Percentiles rank a stretch among this genome's conserved stretches.
Evolutionary conservation across 2,329 filamentous ascomycete species (phyloP).

Genomic region (Xylariales sp.): DNA sequence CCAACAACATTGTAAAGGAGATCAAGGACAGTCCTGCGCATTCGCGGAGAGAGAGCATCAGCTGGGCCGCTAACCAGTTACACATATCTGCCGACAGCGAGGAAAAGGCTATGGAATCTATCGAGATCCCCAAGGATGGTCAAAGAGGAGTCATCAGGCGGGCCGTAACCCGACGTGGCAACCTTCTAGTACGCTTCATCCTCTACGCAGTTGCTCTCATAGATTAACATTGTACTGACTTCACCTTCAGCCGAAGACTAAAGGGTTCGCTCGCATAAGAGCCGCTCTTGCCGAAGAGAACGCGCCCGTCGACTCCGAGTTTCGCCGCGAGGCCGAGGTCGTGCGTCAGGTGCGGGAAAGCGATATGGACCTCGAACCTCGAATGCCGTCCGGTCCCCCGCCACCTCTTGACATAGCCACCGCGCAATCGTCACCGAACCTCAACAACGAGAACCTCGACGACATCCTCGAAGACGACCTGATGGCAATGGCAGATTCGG

Average conservation of each 20-base stretch:
- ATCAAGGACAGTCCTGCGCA: slow-evolving; percentile 35
- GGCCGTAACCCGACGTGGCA: slow-evolving; percentile 80
- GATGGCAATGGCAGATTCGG: slow-evolving; percentile 58
- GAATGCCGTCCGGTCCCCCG: slow-evolving; percentile 30
- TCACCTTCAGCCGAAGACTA: slow-evolving; percentile 75
- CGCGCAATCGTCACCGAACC: slow-evolving; percentile 63
- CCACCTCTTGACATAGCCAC: slow-evolving; percentile 45
- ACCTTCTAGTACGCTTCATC: slow-evolving; percentile 65
- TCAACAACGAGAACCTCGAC: slow-evolving; percentile 60
- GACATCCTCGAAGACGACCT: slow-evolving; percentile 67
- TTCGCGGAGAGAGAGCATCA: slow-evolving; percentile 79
- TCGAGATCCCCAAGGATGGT: slow-evolving; percentile 43
- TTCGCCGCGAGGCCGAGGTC: slow-evolving; percentile 87
- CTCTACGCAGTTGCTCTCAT: background rate
- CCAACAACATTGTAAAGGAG: slow-evolving; percentile 37
- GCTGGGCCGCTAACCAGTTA: slow-evolving; percentile 82
- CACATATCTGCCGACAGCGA: slow-evolving; percentile 80
- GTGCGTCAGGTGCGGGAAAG: slow-evolving; percentile 92
- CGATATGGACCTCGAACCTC: slow-evolving; percentile 60
- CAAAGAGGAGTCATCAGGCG: slow-evolving; percentile 75
- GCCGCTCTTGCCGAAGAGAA: slow-evolving; percentile 86
- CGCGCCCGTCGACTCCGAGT: slow-evolving; percentile 82
- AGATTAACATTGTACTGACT: slow-evolving; percentile 25
- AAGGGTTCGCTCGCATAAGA: slow-evolving; percentile 88
- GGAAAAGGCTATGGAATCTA: slow-evolving; percentile 54